A percentile compares a stretch with the other conserved stretches of the same genome.
Conservation (phyloP, 2,329 filamentous ascomycete genomes). For the Nemania abortiva region DNA sequence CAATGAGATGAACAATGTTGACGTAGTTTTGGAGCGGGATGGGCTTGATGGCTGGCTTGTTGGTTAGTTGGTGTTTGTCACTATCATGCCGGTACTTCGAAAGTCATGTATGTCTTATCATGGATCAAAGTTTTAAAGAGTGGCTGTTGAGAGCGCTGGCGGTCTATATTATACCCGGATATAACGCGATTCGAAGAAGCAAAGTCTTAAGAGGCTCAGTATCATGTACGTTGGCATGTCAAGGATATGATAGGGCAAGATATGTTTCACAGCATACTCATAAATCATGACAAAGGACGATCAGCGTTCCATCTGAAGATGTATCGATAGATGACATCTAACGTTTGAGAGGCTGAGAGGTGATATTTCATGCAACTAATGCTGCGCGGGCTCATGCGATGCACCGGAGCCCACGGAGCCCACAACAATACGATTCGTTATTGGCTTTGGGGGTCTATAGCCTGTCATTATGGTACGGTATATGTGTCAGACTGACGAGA, state of each 20-base stretch:
- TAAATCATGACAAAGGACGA: background rate
- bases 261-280: background rate
- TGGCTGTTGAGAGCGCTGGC: background rate
- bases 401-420: constrained; percentile 4
- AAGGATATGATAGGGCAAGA: background rate
- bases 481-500: constrained; percentile 27
- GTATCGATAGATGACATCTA: constrained; percentile 10
- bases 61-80: background rate
- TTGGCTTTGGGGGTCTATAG: constrained; percentile 15
- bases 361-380: constrained; percentile 20
- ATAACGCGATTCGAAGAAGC: background rate
- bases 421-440: constrained; percentile 3
- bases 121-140: background rate
- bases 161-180: background rate
- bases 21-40: background rate
- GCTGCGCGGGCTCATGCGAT: constrained; percentile 23
- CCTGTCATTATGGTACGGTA: constrained; percentile 15
- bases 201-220: background rate
- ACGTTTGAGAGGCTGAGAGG: constrained; percentile 28
- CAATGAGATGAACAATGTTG: background rate
- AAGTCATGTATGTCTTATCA: constrained; percentile 2
- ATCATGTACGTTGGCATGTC: constrained; percentile 1
- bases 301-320: background rate
- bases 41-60: background rate
- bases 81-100: background rate